Percentiles rank a stretch among this genome's conserved stretches.
Evolutionary conservation across 495 filamentous ascomycete genomes (phyloP).

Genomic region (Chaetomium fimeti): DNA sequence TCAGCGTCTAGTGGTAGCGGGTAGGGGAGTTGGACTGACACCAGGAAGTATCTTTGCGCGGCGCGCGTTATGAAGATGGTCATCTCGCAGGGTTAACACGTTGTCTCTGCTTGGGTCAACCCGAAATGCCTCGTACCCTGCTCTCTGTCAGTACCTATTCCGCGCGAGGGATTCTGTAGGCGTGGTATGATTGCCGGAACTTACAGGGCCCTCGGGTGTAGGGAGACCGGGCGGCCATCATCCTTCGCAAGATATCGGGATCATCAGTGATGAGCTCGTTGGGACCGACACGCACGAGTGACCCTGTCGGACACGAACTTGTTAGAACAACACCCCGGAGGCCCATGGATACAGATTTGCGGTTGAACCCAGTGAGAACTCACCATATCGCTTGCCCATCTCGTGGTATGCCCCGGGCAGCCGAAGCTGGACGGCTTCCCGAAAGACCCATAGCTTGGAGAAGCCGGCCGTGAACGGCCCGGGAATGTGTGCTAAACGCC

Average conservation of each 20-base stretch:
- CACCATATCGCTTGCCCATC: neutral
- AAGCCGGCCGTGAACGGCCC: constrained; percentile 34
- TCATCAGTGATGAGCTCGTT: constrained; percentile 41
- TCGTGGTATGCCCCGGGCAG: neutral
- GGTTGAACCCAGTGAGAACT: neutral
- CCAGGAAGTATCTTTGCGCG: neutral
- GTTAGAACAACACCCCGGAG: neutral
- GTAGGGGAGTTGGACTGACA: neutral
- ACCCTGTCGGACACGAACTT: neutral
- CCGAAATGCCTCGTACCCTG: neutral
- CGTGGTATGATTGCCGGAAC: neutral
- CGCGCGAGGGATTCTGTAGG: neutral
- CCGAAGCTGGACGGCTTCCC: constrained; percentile 14
- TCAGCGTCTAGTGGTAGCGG: neutral
- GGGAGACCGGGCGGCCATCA: neutral
- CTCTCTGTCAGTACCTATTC: neutral
- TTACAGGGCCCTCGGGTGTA: constrained; percentile 1
- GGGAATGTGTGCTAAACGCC: constrained; percentile 36
- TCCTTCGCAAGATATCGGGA: constrained; percentile 4
- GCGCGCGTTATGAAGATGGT: neutral
- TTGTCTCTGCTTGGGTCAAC: constrained; percentile 1
- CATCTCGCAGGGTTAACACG: neutral
- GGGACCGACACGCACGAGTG: constrained; percentile 39
- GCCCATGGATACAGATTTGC: neutral
- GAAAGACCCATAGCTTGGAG: constrained; percentile 29